Percentiles rank a stretch among this genome's conserved stretches.
Conservation (phyloP, 192 early-diverging fungal genomes). For the Powellomyces hirtus region DNA sequence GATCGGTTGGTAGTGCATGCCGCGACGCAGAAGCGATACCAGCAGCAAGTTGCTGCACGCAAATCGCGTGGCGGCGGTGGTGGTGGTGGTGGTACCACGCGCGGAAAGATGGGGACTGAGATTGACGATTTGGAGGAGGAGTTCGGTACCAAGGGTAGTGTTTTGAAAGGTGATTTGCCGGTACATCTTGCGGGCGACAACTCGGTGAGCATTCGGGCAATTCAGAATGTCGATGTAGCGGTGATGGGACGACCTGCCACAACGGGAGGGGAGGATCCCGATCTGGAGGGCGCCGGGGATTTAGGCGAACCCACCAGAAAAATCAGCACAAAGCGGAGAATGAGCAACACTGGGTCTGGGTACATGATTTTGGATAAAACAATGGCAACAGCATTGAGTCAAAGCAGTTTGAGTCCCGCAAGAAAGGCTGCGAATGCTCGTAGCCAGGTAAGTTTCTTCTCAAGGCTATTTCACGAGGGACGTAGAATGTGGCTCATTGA, state of each 20-base stretch:
- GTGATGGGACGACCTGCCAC: neutral
- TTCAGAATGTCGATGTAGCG: neutral
- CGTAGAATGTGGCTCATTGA: too few species aligned
- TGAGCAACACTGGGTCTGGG: slow-evolving; percentile 8
- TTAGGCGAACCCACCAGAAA: neutral
- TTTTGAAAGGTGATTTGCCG: slow-evolving; percentile 15
- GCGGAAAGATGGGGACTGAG: neutral
- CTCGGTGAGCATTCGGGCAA: neutral
- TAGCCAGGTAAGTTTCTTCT: slow-evolving; percentile 1
- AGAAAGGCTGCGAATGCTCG: neutral
- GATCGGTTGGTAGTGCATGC: slow-evolving; percentile 35
- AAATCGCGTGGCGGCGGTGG: slow-evolving; percentile 17
- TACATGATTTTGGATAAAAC: slow-evolving; percentile 23
- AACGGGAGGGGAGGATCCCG: neutral
- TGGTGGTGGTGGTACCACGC: neutral
- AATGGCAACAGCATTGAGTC: slow-evolving; percentile 20
- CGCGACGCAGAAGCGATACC: slow-evolving; percentile 34
- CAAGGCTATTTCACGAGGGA: too few species aligned
- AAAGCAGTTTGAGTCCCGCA: slow-evolving; percentile 13
- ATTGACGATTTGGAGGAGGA: slow-evolving; percentile 9
- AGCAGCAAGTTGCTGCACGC: slow-evolving; percentile 17
- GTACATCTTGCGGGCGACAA: slow-evolving; percentile 16
- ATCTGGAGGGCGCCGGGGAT: neutral
- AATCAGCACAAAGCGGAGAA: neutral
- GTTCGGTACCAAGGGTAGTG: slow-evolving; percentile 5